phyloP scores from a whole-genome alignment of 208 protist genomes.

The Acanthamoeba castellanii region DNA sequence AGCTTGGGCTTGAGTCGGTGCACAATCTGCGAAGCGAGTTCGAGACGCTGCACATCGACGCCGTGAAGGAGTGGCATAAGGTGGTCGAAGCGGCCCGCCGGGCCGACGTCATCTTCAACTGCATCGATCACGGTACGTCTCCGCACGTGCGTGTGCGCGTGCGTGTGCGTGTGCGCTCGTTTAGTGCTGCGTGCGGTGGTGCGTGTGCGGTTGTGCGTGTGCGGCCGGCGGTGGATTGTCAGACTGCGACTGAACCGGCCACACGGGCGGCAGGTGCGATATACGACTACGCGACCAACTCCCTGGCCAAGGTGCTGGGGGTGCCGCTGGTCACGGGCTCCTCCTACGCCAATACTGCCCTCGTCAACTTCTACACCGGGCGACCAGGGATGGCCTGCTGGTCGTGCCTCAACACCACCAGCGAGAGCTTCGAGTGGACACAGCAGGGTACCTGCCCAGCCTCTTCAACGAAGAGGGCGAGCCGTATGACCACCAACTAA shows the following conservation, averaged over 20 bases:
- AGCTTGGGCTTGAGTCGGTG: neutral
- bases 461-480: neutral
- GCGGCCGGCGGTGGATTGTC: neutral
- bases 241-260: neutral
- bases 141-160: too few species aligned
- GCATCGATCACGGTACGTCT: conserved; percentile 29
- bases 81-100: neutral
- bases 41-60: conserved; percentile 55
- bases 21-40: conserved; percentile 56
- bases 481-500: neutral
- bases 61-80: conserved; percentile 14
- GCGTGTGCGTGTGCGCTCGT: too few species aligned
- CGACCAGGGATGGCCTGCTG: neutral
- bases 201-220: neutral
- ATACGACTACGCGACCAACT: conserved; percentile 56
- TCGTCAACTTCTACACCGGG: conserved; percentile 59
- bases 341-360: conserved; percentile 61
- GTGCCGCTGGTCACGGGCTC: conserved; percentile 38
- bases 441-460: neutral
- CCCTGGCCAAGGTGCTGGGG: conserved; percentile 20
- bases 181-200: too few species aligned
- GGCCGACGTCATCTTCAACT: conserved; percentile 54
- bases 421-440: conserved; percentile 60
- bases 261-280: neutral
- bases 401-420: conserved; percentile 41